Percentiles rank a stretch among this genome's conserved stretches.
Conservation (phyloP, 192 early-diverging fungal species). For the Coemansia sp. region DNA sequence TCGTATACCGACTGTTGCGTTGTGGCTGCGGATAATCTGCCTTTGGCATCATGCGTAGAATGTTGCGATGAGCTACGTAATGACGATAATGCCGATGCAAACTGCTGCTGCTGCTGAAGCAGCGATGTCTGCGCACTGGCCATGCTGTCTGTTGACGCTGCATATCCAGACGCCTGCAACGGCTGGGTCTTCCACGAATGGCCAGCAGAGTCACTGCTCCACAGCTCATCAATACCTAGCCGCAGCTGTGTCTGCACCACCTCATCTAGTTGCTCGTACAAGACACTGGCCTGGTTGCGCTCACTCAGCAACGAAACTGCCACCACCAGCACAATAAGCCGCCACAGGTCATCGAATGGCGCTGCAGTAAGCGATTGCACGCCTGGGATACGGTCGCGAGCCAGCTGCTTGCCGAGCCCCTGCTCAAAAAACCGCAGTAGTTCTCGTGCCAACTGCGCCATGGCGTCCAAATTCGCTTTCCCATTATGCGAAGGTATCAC, state of each 20-base stretch:
- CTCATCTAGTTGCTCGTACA: conserved; percentile 27
- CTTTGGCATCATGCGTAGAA: not conserved
- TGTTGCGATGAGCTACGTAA: conserved; percentile 9
- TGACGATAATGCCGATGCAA: conserved; percentile 36
- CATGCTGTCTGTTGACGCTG: conserved; percentile 20
- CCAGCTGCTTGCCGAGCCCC: conserved; percentile 20
- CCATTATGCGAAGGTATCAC: conserved; percentile 23
- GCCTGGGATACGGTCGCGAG: conserved; percentile 32
- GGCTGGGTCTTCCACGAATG: not conserved
- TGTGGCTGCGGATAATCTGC: not conserved
- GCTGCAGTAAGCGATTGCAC: conserved; percentile 20
- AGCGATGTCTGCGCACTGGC: conserved; percentile 24
- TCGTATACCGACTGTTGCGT: conserved; percentile 8
- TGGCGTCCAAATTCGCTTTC: conserved; percentile 40
- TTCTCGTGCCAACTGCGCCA: conserved; percentile 47
- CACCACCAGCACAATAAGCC: conserved; percentile 37
- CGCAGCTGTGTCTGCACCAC: conserved; percentile 14
- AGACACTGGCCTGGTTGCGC: conserved; percentile 22
- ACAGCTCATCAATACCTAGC: conserved; percentile 30
- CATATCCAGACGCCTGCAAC: not conserved
- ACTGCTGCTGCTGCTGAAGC: conserved; percentile 18
- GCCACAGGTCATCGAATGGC: conserved; percentile 50
- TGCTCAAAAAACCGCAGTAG: conserved; percentile 42
- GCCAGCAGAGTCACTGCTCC: conserved; percentile 14
- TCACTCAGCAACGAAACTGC: conserved; percentile 44